Conservation (phyloP, 177 flowering plant genomes). For the Tripterygium wilfordii region DNA sequence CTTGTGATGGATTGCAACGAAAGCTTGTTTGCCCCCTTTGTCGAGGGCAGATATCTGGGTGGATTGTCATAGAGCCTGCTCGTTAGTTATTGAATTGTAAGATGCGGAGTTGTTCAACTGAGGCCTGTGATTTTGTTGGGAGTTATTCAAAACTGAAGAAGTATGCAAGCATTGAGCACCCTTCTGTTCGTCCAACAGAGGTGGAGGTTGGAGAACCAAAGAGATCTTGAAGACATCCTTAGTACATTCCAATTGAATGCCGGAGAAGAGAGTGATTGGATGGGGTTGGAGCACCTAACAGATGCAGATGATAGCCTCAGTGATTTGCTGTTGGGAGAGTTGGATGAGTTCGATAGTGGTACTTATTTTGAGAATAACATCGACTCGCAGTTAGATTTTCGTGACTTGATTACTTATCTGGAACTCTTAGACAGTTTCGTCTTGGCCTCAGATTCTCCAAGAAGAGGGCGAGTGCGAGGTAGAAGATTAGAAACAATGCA, state of each 20-base stretch:
- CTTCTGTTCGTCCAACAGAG: constrained; percentile 25
- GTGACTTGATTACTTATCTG: too few relatives aligned
- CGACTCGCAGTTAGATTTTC: too few relatives aligned
- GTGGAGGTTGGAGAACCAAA: constrained; percentile 22
- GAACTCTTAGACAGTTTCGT: too few relatives aligned
- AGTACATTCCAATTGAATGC: constrained; percentile 6
- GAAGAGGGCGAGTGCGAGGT: too few relatives aligned
- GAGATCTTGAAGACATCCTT: constrained; percentile 21
- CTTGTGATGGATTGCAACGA: constrained; percentile 3
- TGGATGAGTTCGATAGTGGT: too few relatives aligned
- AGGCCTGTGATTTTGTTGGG: constrained; percentile 30
- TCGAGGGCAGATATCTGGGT: constrained; percentile 29
- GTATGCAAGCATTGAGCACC: constrained; percentile 36
- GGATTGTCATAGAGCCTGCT: constrained; percentile 24
- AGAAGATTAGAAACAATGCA: too few relatives aligned
- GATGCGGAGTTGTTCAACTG: constrained; percentile 30
- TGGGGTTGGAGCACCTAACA: too few relatives aligned
- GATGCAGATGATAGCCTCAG: too few relatives aligned
- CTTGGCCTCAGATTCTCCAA: too few relatives aligned
- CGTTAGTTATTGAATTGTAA: constrained; percentile 33
- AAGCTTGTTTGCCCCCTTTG: constrained; percentile 36
- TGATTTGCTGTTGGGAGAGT: too few relatives aligned
- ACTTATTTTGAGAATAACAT: too few relatives aligned
- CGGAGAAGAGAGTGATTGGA: too few relatives aligned
- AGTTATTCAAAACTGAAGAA: constrained; percentile 33